These are phyloP conservation scores for Aspergillus cristatus DNA, from an alignment of 495 filamentous ascomycete species.

Conservation along the genomic window DNA sequence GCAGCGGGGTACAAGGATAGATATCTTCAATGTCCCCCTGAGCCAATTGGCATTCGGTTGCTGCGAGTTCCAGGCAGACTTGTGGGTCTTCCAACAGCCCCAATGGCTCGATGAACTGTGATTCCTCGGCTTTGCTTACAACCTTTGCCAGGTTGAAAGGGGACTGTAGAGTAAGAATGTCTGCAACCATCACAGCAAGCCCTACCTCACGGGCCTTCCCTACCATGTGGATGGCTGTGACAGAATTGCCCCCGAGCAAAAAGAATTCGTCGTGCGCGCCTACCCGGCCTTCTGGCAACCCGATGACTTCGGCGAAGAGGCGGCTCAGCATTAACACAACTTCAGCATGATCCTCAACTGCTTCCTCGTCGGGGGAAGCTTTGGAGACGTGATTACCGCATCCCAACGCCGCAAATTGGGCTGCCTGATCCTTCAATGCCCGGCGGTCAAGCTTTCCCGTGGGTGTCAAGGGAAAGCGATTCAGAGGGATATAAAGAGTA, in stretches of 20 bases:
- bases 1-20: conserved; percentile 45
- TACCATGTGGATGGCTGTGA: conserved; percentile 42
- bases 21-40: conserved; percentile 11
- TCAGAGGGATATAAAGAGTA: conserved; percentile 20
- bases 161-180: conserved; percentile 13
- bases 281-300: not conserved
- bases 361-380: not conserved
- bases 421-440: not conserved
- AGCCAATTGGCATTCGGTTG: not conserved
- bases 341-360: not conserved
- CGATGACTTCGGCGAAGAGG: not conserved
- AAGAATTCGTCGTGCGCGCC: conserved; percentile 38
- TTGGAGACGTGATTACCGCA: not conserved
- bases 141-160: not conserved
- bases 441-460: conserved; percentile 27
- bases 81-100: too few species aligned
- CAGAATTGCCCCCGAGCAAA: conserved; percentile 41
- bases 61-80: too few species aligned
- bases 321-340: not conserved
- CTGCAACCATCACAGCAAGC: conserved; percentile 11
- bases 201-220: conserved; percentile 9
- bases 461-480: conserved; percentile 19
- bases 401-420: not conserved
- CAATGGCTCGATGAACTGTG: too few species aligned
- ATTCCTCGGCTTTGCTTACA: too few species aligned